Conservation (phyloP, 2,329 filamentous ascomycete species). For the Penicillium sp. region DNA sequence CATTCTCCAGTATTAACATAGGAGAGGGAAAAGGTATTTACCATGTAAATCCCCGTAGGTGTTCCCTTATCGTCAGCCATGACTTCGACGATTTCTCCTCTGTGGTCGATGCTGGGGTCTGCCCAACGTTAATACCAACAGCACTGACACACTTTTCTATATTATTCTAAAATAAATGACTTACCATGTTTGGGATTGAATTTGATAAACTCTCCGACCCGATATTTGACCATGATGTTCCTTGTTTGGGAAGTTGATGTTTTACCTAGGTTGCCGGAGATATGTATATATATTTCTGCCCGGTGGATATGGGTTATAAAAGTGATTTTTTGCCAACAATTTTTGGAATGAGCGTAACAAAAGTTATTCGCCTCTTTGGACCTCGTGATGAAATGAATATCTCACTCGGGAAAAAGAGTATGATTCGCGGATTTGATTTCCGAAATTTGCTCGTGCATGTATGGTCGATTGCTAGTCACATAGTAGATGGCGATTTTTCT, state of each 20-base stretch:
- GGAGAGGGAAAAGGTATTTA: neutral
- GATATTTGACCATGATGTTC: neutral
- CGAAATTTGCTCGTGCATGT: neutral
- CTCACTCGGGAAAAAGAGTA: neutral
- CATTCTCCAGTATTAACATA: neutral
- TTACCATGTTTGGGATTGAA: slow-evolving; percentile 7
- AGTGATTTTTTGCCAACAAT: neutral
- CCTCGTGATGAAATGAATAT: slow-evolving; percentile 10
- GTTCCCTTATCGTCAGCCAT: slow-evolving; percentile 5
- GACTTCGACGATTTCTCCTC: slow-evolving; percentile 10
- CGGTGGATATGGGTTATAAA: neutral
- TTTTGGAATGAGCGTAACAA: neutral
- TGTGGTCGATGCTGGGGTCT: slow-evolving; percentile 14
- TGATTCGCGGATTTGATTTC: neutral
- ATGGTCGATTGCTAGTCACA: neutral
- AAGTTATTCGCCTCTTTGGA: neutral
- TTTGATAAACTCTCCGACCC: neutral
- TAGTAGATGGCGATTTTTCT: neutral
- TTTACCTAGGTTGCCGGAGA: neutral
- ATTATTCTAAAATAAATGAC: neutral
- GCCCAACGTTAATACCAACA: neutral
- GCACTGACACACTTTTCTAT: neutral
- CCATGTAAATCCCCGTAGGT: slow-evolving; percentile 7
- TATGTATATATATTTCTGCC: neutral
- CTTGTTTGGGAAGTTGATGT: neutral